phyloP scores from a whole-genome alignment of 257 asterid genomes.

The Agastache rugosa region DNA sequence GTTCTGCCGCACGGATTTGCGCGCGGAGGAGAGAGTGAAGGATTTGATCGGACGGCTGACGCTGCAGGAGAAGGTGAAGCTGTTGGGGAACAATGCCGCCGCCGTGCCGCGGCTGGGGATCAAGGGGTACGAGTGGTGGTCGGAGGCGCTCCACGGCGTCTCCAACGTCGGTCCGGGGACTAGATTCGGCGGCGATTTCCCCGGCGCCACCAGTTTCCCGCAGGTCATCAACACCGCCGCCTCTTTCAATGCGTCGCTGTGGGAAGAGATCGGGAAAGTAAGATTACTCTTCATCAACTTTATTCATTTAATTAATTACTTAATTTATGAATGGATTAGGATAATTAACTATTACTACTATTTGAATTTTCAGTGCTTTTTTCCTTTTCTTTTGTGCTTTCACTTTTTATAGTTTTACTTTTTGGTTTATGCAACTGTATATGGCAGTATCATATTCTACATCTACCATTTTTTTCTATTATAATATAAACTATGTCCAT shows the following conservation, averaged over 20 bases:
- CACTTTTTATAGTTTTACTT: not conserved
- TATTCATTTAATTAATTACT: not conserved
- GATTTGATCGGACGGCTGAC: slow-evolving; percentile 73
- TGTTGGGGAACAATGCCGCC: slow-evolving; percentile 63
- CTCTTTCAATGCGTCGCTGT: slow-evolving; percentile 77
- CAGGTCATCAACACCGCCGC: slow-evolving; percentile 89
- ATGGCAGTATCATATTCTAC: not conserved
- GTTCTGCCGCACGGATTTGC: slow-evolving; percentile 57
- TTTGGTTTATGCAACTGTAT: not conserved
- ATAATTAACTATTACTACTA: not conserved
- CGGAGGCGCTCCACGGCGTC: slow-evolving; percentile 94
- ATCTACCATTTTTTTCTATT: not conserved
- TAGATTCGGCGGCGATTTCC: slow-evolving; percentile 70
- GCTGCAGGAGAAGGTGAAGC: slow-evolving; percentile 74
- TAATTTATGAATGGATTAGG: not conserved
- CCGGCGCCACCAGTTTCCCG: slow-evolving; percentile 92
- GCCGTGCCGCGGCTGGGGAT: slow-evolving; percentile 79
- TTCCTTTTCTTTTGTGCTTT: not conserved
- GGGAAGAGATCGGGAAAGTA: slow-evolving; percentile 84
- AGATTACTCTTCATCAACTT: slow-evolving; percentile 21
- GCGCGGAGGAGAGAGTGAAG: slow-evolving; percentile 55
- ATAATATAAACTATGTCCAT: too few species aligned
- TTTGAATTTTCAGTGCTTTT: not conserved
- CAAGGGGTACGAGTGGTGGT: slow-evolving; percentile 87
- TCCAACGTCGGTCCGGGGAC: slow-evolving; percentile 86